Conservation (phyloP, 2,329 filamentous ascomycete genomes). For the Colletotrichum neosansevieriae region DNA sequence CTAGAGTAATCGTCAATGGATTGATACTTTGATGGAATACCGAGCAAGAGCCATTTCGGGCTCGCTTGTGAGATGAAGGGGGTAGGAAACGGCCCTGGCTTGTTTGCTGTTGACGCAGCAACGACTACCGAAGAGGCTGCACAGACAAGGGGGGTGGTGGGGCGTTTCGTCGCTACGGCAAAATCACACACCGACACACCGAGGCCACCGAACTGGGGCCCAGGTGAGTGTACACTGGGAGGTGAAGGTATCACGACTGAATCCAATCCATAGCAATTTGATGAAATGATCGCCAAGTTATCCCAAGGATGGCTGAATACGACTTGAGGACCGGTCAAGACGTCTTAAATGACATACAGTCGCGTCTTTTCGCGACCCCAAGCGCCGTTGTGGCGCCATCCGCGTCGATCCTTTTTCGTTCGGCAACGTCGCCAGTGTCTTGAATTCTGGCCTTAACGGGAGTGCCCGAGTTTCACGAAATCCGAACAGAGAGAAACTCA, state of each 20-base stretch:
- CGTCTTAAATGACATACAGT: neutral
- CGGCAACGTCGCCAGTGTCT: conserved; percentile 2
- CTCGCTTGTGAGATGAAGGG: conserved; percentile 41
- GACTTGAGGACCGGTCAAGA: neutral
- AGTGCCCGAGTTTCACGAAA: neutral
- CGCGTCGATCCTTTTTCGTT: conserved; percentile 8
- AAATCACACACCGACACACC: conserved; percentile 33
- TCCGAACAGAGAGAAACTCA: neutral
- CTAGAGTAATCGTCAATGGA: conserved; percentile 31
- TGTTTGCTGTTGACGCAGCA: conserved; percentile 40
- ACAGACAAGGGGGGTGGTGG: conserved; percentile 37
- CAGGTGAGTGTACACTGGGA: conserved; percentile 11
- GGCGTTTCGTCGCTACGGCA: conserved; percentile 34
- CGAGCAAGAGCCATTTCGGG: conserved; percentile 31
- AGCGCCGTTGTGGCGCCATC: conserved; percentile 11
- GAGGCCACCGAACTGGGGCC: neutral
- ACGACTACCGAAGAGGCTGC: conserved; percentile 31
- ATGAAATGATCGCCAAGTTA: no score
- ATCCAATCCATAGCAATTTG: no score
- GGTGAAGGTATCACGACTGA: conserved; percentile 6
- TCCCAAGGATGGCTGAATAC: no score
- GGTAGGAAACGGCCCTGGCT: conserved; percentile 36
- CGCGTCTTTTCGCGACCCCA: neutral
- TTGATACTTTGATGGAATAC: conserved; percentile 37
- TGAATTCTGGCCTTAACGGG: conserved; percentile 8